These are phyloP conservation scores for Nevesoporus exiguus DNA, from an alignment of 768 basidiomycete genomes.

Conservation along the genomic window DNA sequence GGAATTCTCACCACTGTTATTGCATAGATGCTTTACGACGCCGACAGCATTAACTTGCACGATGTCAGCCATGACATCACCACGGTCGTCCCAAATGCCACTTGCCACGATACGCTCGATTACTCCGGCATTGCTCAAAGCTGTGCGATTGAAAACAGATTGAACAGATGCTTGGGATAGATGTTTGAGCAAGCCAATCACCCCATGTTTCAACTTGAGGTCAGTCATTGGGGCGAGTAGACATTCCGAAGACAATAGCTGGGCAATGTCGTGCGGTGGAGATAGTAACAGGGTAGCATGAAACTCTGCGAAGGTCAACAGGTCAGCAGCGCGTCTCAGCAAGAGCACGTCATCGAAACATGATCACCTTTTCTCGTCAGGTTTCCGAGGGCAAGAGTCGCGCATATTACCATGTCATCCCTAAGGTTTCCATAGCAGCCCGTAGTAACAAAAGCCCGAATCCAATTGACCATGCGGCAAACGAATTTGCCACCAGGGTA, in stretches of 20 bases:
- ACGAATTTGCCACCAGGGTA: constrained; percentile 71
- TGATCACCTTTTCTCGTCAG: constrained; percentile 66
- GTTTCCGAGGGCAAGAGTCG: constrained; percentile 79
- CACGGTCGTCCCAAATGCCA: constrained; percentile 64
- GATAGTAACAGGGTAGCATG: constrained; percentile 60
- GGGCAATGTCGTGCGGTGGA: constrained; percentile 61
- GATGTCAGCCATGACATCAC: constrained; percentile 78
- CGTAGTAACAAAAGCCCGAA: constrained; percentile 51
- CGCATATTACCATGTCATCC: constrained; percentile 83
- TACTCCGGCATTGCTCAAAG: constrained; percentile 59
- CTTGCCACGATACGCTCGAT: constrained; percentile 59
- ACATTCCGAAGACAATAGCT: constrained; percentile 52
- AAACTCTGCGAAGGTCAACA: constrained; percentile 41
- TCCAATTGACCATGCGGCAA: constrained; percentile 71
- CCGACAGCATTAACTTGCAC: constrained; percentile 89
- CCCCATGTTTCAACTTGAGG: constrained; percentile 85
- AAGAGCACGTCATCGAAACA: not conserved
- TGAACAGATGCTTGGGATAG: constrained; percentile 68
- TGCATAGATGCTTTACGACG: constrained; percentile 85
- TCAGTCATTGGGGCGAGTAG: constrained; percentile 58
- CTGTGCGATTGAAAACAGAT: constrained; percentile 52
- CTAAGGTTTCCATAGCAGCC: constrained; percentile 34
- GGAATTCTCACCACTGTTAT: constrained; percentile 56
- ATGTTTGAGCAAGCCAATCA: constrained; percentile 84
- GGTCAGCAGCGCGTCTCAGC: constrained; percentile 6